Base-by-base conservation (phyloP, 1,284 basidiomycete species). In the Moesziomyces aphidis region DNA sequence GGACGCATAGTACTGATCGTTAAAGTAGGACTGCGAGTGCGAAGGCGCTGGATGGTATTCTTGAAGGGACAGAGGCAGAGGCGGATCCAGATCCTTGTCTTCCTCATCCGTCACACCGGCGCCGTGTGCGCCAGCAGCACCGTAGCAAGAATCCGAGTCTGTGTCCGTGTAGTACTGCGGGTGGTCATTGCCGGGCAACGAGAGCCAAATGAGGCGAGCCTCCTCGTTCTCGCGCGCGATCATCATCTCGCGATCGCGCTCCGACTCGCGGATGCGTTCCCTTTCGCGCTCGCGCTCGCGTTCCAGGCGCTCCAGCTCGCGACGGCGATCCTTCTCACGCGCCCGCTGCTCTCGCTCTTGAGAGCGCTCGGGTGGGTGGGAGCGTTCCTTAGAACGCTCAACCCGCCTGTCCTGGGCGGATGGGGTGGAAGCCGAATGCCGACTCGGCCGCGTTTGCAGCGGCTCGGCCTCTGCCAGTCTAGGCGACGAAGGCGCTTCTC, bases 121-220 rank as follows among this genome's bases (percentile, higher is more conserved):
- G 13, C 72, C 72, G n/a, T 63, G 46, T 42, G 61, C 71, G n/a
- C 68, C 73, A 11, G 61, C 61, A 5, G 39, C 73, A 21, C 68
- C 68, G 22, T 68, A 75, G 64, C 73, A 75, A 4, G 73, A 75
- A 36, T 77, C 76, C 28, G 76, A 71, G 59, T 77, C 76, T 0
- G 78, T 76, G 55, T 80, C 78, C 3, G 78, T 78, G 58, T 80
- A 80, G 61, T 80, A 80, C 51, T 78, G 64, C 4, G 73, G 76
- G 36, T 80, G 76, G 28, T 80, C 78, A 47, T 80, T 78, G 61
- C 76, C 73, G 0, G 78, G 78, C 44, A 80, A 31, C 1, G 76
- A 78, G 19, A 76, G 70, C 74, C 74, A 76, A n/a, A 73, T 73
- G 36, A 76, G 66, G 23, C 74, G 63, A 24, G 69, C 65, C 46